A percentile compares a stretch with the other conserved stretches of the same genome.
Evolutionary conservation across 2,329 filamentous ascomycete species (phyloP).

Genomic region (Ascochyta koolunga): DNA sequence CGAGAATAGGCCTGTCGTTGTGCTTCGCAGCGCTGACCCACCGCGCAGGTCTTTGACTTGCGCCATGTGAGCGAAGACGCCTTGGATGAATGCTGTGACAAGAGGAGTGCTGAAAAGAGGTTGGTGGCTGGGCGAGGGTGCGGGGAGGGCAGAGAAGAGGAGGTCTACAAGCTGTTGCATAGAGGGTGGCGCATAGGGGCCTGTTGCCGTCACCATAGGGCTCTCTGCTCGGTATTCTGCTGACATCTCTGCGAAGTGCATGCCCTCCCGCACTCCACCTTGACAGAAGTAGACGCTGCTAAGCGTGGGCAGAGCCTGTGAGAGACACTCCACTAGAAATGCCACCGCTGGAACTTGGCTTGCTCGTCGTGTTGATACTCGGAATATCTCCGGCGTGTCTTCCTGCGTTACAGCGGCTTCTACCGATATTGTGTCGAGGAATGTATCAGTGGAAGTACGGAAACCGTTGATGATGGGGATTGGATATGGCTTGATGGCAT

Average conservation of each 20-base stretch:
- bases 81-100: conserved; percentile 63
- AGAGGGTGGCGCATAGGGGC: conserved; percentile 57
- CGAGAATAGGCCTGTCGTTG: conserved; percentile 70
- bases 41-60: conserved; percentile 57
- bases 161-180: conserved; percentile 55
- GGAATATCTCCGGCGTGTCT: conserved; percentile 59
- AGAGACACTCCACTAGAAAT: conserved; percentile 77
- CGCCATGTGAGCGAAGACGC: conserved; percentile 58
- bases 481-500: conserved; percentile 77
- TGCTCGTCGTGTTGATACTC: conserved; percentile 79
- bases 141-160: conserved; percentile 55
- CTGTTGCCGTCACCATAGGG: conserved; percentile 69
- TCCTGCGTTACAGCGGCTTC: conserved; percentile 50
- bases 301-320: conserved; percentile 71
- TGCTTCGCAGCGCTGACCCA: conserved; percentile 73
- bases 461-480: conserved; percentile 85
- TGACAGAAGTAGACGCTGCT: conserved; percentile 79
- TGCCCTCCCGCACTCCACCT: conserved; percentile 85
- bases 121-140: conserved; percentile 30
- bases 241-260: conserved; percentile 74
- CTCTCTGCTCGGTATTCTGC: conserved; percentile 64
- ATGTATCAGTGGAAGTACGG: conserved; percentile 65
- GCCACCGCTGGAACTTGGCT: conserved; percentile 84
- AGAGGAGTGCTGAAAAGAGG: conserved; percentile 54
- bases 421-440: conserved; percentile 61